Conservation (phyloP, 2,329 filamentous ascomycete genomes). For the Aspergillus vadensis region DNA sequence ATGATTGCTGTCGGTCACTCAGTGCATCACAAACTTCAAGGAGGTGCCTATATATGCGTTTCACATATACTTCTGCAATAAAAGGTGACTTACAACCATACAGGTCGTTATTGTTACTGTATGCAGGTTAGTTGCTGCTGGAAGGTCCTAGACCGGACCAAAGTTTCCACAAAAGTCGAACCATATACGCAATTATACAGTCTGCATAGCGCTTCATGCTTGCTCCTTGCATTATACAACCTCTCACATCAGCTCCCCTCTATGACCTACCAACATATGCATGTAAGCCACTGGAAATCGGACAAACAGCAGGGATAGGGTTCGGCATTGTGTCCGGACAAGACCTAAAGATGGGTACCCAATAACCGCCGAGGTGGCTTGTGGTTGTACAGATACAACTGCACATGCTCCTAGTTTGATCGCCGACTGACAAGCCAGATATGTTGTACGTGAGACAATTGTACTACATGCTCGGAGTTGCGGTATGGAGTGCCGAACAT, state of each 20-base stretch:
- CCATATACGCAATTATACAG: not conserved
- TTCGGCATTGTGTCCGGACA: not conserved
- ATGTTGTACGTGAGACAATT: conserved; percentile 1
- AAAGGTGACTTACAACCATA: no score
- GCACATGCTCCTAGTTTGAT: not conserved
- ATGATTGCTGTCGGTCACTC: no score
- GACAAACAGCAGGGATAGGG: not conserved
- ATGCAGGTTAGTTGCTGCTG: no score
- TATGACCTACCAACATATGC: not conserved
- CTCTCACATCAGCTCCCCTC: not conserved
- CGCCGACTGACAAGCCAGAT: conserved; percentile 1
- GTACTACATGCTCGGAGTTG: not conserved
- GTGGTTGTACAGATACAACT: not conserved
- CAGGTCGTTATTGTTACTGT: no score
- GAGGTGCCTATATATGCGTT: no score
- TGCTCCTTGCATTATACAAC: not conserved
- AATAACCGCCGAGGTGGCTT: not conserved
- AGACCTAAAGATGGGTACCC: not conserved
- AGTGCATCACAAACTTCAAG: no score
- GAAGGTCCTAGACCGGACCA: no score
- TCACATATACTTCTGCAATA: no score
- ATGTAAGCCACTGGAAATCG: not conserved
- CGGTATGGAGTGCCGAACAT: not conserved
- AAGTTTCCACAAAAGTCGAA: no score
- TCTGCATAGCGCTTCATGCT: not conserved